A percentile compares a stretch with the other conserved stretches of the same genome.
These are phyloP conservation scores for Phoenix roebelenii DNA, from an alignment of 176 grass and related monocot genomes.

Conservation along the genomic window DNA sequence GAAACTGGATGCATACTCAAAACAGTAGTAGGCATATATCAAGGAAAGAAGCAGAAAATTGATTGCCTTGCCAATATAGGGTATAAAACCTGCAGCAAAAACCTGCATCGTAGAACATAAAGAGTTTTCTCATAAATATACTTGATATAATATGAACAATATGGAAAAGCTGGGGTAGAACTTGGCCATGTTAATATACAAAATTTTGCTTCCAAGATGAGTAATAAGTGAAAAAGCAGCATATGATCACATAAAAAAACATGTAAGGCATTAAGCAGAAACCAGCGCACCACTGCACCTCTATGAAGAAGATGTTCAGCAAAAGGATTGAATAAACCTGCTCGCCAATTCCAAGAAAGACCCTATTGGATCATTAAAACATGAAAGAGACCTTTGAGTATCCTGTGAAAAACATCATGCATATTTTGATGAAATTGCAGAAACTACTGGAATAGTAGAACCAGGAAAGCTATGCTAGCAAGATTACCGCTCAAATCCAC, in stretches of 20 bases:
- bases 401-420: neutral
- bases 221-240: neutral
- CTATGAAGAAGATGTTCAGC: slow-evolving; percentile 84
- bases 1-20: slow-evolving; percentile 52
- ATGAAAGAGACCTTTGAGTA: too few species aligned
- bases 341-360: slow-evolving; percentile 79
- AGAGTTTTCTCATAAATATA: slow-evolving; percentile 11
- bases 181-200: too few species aligned
- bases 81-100: slow-evolving; percentile 63
- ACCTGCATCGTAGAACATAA: slow-evolving; percentile 43
- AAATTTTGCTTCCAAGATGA: neutral
- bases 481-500: slow-evolving; percentile 78
- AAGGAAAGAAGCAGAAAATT: slow-evolving; percentile 86
- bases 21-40: slow-evolving; percentile 99
- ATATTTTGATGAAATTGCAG: neutral
- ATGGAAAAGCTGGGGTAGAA: slow-evolving; percentile 2
- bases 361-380: slow-evolving; percentile 19
- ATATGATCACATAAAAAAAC: neutral
- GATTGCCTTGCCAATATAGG: slow-evolving; percentile 70
- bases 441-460: slow-evolving; percentile 1
- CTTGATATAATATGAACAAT: neutral
- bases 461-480: neutral
- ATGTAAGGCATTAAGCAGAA: neutral
- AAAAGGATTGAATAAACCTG: slow-evolving; percentile 83
- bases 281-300: slow-evolving; percentile 51